Evolutionary conservation across 352 stramenopile species (phyloP), one percentile per base, ranked within the genome.

Genomic region (Globisporangium recalcitrans): DNA sequence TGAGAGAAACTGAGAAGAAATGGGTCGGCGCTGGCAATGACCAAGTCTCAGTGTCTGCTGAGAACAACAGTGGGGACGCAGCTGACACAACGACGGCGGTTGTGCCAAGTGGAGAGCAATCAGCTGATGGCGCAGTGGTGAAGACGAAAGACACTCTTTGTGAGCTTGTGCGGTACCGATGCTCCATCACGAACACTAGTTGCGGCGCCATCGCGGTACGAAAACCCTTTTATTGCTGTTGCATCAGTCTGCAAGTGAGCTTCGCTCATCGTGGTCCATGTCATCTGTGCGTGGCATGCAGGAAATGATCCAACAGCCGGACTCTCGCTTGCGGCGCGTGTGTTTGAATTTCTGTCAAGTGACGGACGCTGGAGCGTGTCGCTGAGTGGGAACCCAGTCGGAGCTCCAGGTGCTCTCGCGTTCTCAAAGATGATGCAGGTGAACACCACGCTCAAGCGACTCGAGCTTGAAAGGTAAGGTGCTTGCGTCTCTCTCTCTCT

Each of bases 291-390:
- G 16, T 67, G n/a, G 5, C 46, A 14, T 60, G 11, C 32, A 83
- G 72, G 34, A 57, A 14, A 31, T 73, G 34, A 55, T 79, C 2
- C 59, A 60, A 21, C 24, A 31, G 6, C 55, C 62, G 2, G 48
- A 31, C 19, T 52, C 38, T 8, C 38, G 75, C 22, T 27, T 77
- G 2, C 66, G 63, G 24, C 26, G 31, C 19, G 34, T 83, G 32
- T 67, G 64, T 10, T 63, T 84, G 26, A 71, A 74, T 32, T 69
- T 70, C 49, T 84, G 75, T n/a, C 68, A 80, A 31, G 69, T 84
- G 32, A 62, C 75, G 0, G 70, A 79, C 22, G 75, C 71, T 11
- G 75, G 75, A n/a, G 73, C 60, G 11, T 64, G 16, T 64, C 47
- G n/a, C 26, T 80, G 22, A 80, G 68, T 40, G 46, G 61, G n/a